Conservation (phyloP, 1,139 yeast species). For the Pichia sp. region DNA sequence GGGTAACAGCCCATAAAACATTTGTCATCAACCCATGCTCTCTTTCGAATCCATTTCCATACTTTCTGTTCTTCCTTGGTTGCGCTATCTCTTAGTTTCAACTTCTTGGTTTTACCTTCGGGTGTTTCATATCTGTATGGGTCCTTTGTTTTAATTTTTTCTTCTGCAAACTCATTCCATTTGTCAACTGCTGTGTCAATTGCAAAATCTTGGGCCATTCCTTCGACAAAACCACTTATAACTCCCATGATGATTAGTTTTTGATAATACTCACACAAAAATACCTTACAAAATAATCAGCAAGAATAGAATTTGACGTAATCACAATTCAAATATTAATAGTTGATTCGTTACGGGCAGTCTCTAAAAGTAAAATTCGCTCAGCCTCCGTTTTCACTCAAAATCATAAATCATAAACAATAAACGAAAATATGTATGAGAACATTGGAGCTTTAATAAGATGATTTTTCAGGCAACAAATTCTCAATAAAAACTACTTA, state of each 20-base stretch:
- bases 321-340: too few relatives aligned
- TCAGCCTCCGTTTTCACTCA: neutral
- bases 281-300: neutral
- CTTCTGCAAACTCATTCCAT: constrained; percentile 62
- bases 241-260: neutral
- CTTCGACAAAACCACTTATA: constrained; percentile 9
- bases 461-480: too few relatives aligned
- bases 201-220: constrained; percentile 13
- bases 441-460: too few relatives aligned
- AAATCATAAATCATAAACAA: neutral
- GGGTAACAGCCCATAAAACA: constrained; percentile 77
- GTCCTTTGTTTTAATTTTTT: constrained; percentile 52
- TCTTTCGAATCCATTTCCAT: constrained; percentile 66
- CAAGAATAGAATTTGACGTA: too few relatives aligned
- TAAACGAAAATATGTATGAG: too few relatives aligned
- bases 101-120: constrained; percentile 44
- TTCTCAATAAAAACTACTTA: too few relatives aligned
- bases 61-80: constrained; percentile 56
- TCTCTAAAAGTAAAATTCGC: neutral
- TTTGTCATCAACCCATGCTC: constrained; percentile 83
- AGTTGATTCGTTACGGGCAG: too few relatives aligned
- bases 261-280: too few relatives aligned
- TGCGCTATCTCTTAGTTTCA: constrained; percentile 53
- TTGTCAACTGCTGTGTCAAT: constrained; percentile 35
- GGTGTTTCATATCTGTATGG: constrained; percentile 56